A percentile compares a stretch with the other conserved stretches of the same genome.
These are phyloP conservation scores for Rosa lucieae DNA, from an alignment of 306 rosid genomes.

Conservation along the genomic window DNA sequence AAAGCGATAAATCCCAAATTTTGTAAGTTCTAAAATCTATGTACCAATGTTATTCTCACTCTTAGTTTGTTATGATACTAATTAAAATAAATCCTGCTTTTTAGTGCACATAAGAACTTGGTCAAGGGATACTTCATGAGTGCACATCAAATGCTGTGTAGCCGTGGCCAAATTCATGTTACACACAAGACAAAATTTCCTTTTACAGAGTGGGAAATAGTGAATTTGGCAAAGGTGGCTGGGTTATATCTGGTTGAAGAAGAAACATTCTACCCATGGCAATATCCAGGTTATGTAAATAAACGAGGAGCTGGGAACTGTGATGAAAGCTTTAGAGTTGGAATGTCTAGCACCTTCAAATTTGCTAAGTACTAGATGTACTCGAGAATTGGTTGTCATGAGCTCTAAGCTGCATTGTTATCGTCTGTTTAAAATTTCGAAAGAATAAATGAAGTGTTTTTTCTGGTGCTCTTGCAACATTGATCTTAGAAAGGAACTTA, in stretches of 20 bases:
- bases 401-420: not conserved
- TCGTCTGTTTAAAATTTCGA: not conserved
- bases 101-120: slow-evolving; percentile 28
- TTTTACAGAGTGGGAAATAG: slow-evolving; percentile 24
- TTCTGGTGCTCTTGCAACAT: not conserved
- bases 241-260: slow-evolving; percentile 6
- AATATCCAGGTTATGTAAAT: slow-evolving; percentile 30
- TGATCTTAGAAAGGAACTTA: too few species aligned
- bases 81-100: too few species aligned
- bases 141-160: slow-evolving; percentile 17
- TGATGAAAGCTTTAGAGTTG: slow-evolving; percentile 13
- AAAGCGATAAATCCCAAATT: not conserved
- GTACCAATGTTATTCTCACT: not conserved
- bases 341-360: slow-evolving; percentile 26
- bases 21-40: not conserved
- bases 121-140: slow-evolving; percentile 27
- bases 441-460: not conserved
- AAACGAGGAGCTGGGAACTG: slow-evolving; percentile 26
- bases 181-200: slow-evolving; percentile 35
- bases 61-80: slow-evolving; percentile 1
- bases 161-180: slow-evolving; percentile 32
- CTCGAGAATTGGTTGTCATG: not conserved
- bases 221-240: slow-evolving; percentile 6
- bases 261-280: not conserved
- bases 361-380: not conserved